A percentile compares a stretch with the other conserved stretches of the same genome.
These are phyloP conservation scores for Neurospora sp. DNA, from an alignment of 495 filamentous ascomycete species.

Conservation along the genomic window DNA sequence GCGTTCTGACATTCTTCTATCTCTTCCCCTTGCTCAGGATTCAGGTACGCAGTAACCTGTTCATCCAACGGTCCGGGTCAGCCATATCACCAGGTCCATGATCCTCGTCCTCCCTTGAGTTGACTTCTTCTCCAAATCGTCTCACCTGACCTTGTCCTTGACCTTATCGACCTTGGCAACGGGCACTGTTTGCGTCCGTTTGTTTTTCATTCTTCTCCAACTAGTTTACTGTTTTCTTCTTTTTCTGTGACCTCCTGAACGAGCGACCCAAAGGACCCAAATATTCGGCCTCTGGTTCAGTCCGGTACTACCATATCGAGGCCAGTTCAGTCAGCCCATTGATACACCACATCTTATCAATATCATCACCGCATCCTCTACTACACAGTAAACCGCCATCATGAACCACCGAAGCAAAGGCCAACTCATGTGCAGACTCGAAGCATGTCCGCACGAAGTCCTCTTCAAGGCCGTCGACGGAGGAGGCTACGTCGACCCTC, in stretches of 20 bases:
- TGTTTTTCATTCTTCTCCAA: neutral
- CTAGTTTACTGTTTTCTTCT: neutral
- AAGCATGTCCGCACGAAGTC: slow-evolving; percentile 15
- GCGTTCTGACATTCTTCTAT: neutral
- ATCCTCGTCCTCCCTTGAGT: neutral
- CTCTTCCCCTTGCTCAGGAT: neutral
- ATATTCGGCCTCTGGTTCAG: neutral
- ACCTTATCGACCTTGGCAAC: neutral
- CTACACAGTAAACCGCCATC: neutral
- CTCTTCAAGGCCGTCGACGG: slow-evolving; percentile 13
- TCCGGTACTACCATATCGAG: neutral
- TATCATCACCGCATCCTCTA: neutral
- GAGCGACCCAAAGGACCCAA: neutral
- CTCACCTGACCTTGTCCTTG: neutral
- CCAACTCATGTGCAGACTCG: slow-evolving; percentile 8
- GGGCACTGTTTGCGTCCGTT: neutral
- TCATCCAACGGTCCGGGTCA: neutral
- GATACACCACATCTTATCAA: neutral
- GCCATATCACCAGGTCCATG: neutral
- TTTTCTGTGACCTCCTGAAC: neutral
- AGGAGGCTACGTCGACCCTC: slow-evolving; percentile 5
- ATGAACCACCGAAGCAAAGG: neutral
- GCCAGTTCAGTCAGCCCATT: neutral
- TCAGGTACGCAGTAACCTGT: neutral
- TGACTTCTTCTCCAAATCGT: neutral